Percentiles rank a stretch among this genome's conserved stretches.
Evolutionary conservation across 768 basidiomycete genomes (phyloP).

Genomic region (Polyporus arcularius): DNA sequence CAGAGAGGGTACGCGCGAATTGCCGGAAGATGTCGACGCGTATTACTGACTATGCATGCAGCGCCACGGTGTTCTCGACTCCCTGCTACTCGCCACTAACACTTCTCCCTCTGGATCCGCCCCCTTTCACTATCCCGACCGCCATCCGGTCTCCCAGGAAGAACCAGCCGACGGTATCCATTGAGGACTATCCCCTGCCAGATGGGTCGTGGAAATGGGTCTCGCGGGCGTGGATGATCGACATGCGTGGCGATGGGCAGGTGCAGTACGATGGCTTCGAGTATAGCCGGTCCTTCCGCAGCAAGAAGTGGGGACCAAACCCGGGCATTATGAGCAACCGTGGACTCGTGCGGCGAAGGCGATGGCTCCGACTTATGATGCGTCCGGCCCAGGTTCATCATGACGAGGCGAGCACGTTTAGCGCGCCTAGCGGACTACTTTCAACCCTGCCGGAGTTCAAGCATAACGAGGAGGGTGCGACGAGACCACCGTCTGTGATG

Average conservation of each 20-base stretch:
- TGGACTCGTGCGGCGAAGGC: conserved; percentile 73
- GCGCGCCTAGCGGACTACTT: not conserved
- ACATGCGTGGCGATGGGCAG: conserved; percentile 81
- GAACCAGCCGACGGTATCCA: conserved; percentile 55
- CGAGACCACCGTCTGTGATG: conserved; percentile 28
- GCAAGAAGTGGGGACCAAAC: conserved; percentile 63
- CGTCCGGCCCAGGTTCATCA: conserved; percentile 46
- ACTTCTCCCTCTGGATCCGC: conserved; percentile 71
- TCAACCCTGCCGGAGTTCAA: conserved; percentile 3
- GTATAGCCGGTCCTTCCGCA: conserved; percentile 79
- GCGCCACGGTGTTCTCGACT: conserved; percentile 69
- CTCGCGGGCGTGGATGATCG: conserved; percentile 81
- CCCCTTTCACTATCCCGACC: conserved; percentile 66
- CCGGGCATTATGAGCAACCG: conserved; percentile 62
- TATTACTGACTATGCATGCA: conserved; percentile 19
- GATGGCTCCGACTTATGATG: conserved; percentile 88
- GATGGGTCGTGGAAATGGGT: conserved; percentile 85
- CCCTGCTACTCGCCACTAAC: conserved; percentile 71
- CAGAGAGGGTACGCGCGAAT: conserved; percentile 62
- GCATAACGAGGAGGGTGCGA: conserved; percentile 15
- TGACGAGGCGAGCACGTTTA: conserved; percentile 1
- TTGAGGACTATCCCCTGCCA: conserved; percentile 69
- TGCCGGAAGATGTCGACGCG: not conserved
- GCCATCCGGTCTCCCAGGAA: conserved; percentile 33
- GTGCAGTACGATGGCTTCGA: conserved; percentile 85